Percentiles rank a stretch among this genome's conserved stretches.
These are phyloP conservation scores for Botrytis pseudocinerea DNA, from an alignment of 2,329 filamentous ascomycete species.

Conservation along the genomic window DNA sequence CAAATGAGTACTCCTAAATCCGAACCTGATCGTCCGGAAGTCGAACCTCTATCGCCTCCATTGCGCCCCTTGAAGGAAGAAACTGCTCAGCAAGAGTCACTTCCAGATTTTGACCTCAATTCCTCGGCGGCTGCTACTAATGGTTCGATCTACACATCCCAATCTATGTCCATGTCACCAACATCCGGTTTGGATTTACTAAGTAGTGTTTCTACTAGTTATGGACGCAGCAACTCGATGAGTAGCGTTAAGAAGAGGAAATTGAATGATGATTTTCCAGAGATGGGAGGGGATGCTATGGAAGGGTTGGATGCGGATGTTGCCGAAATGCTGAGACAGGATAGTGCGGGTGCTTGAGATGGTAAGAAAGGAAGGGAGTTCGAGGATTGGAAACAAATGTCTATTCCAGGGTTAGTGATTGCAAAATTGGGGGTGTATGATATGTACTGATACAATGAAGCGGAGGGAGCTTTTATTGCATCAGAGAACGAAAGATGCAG, in stretches of 20 bases:
- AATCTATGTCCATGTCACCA: constrained; percentile 30
- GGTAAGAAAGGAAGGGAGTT: neutral
- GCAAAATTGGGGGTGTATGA: neutral
- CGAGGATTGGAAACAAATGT: neutral
- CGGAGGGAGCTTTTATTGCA: neutral
- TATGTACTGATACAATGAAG: neutral
- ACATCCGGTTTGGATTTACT: constrained; percentile 43
- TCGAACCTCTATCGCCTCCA: constrained; percentile 87
- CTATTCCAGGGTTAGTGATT: too few species aligned
- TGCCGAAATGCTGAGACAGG: constrained; percentile 53
- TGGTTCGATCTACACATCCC: constrained; percentile 23
- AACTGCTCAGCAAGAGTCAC: constrained; percentile 30
- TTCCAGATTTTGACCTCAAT: constrained; percentile 43
- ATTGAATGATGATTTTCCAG: constrained; percentile 49
- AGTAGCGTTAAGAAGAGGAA: constrained; percentile 50
- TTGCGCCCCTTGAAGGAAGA: constrained; percentile 49
- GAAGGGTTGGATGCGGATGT: constrained; percentile 61
- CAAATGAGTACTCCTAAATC: constrained; percentile 47
- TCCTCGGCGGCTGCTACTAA: constrained; percentile 37
- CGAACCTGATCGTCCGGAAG: constrained; percentile 72
- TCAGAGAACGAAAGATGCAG: neutral
- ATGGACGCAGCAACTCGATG: constrained; percentile 35
- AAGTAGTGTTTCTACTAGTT: constrained; percentile 42
- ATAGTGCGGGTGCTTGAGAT: constrained; percentile 25
- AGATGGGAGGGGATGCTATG: constrained; percentile 52